Conservation (phyloP, 2,329 filamentous ascomycete species). For the Thelonectria blattea region DNA sequence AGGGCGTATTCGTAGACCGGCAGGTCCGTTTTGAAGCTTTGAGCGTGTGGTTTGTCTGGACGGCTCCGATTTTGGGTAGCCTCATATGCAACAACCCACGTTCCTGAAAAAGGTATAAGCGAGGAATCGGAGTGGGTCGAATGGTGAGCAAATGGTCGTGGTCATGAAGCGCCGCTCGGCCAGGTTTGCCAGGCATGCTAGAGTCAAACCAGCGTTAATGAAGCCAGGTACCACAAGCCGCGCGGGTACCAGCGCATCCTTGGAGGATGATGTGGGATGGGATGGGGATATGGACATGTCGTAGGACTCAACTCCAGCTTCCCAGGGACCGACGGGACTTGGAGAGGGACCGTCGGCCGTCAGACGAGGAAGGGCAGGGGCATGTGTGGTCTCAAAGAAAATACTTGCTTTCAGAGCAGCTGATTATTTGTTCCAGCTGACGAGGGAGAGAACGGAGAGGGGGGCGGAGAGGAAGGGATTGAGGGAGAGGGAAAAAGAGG, state of each 20-base stretch:
- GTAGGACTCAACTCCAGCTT: constrained; percentile 13
- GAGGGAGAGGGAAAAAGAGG: background rate
- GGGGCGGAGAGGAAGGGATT: no score
- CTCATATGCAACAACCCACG: constrained; percentile 28
- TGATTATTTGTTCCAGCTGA: constrained; percentile 2
- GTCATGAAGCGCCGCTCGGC: constrained; percentile 12
- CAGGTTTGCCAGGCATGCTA: constrained; percentile 12
- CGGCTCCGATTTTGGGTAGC: constrained; percentile 5
- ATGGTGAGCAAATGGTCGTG: constrained; percentile 28
- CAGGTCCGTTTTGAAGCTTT: constrained; percentile 16
- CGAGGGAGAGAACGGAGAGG: background rate
- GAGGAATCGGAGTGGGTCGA: constrained; percentile 34
- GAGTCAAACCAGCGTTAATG: constrained; percentile 17
- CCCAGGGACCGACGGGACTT: constrained; percentile 11
- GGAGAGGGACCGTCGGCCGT: constrained; percentile 8
- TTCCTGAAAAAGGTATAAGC: constrained; percentile 36
- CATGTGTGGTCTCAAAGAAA: constrained; percentile 14
- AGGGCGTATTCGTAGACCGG: constrained; percentile 2
- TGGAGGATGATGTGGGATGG: constrained; percentile 17
- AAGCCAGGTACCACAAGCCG: constrained; percentile 19
- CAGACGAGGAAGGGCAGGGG: constrained; percentile 19
- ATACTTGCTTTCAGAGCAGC: constrained; percentile 4
- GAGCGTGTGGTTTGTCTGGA: constrained; percentile 5
- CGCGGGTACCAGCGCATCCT: constrained; percentile 19
- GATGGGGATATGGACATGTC: constrained; percentile 9